A percentile compares a stretch with the other conserved stretches of the same genome.
phyloP scores from a whole-genome alignment of 2,329 filamentous ascomycete genomes.

The Plectosphaerella sp. region DNA sequence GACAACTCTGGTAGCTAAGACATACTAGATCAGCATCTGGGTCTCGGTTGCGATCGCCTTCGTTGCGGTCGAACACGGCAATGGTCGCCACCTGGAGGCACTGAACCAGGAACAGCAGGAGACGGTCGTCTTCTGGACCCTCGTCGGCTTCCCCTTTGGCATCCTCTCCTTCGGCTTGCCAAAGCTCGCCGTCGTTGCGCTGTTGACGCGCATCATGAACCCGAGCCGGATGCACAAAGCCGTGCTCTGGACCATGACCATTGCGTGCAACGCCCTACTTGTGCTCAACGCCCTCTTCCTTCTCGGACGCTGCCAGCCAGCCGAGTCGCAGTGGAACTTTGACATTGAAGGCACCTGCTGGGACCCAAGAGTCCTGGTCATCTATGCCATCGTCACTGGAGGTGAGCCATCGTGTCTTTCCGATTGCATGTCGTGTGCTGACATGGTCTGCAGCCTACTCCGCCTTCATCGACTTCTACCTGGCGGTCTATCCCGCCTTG shows the following conservation, averaged over 20 bases:
- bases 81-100: constrained; percentile 30
- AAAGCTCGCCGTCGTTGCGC: constrained; percentile 34
- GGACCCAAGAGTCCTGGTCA: constrained; percentile 27
- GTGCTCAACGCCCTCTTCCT: constrained; percentile 31
- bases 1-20: not conserved
- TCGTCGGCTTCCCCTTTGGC: constrained; percentile 29
- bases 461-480: constrained; percentile 33
- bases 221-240: constrained; percentile 24
- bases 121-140: constrained; percentile 27
- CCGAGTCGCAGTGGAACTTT: constrained; percentile 31
- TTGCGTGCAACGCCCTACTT: constrained; percentile 22
- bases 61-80: constrained; percentile 28
- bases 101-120: constrained; percentile 22
- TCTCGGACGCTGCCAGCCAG: constrained; percentile 36
- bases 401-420: constrained; percentile 17
- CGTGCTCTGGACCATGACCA: constrained; percentile 30
- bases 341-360: constrained; percentile 27
- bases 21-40: constrained; percentile 23
- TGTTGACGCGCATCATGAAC: constrained; percentile 32
- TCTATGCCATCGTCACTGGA: constrained; percentile 33
- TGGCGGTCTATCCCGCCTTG: constrained; percentile 34
- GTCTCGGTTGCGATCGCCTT: constrained; percentile 27
- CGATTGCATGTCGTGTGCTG: not conserved
- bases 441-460: constrained; percentile 19
- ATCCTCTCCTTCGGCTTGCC: constrained; percentile 33